Conservation (phyloP, 1,284 basidiomycete genomes). For the Ceratobasidium sp. region DNA sequence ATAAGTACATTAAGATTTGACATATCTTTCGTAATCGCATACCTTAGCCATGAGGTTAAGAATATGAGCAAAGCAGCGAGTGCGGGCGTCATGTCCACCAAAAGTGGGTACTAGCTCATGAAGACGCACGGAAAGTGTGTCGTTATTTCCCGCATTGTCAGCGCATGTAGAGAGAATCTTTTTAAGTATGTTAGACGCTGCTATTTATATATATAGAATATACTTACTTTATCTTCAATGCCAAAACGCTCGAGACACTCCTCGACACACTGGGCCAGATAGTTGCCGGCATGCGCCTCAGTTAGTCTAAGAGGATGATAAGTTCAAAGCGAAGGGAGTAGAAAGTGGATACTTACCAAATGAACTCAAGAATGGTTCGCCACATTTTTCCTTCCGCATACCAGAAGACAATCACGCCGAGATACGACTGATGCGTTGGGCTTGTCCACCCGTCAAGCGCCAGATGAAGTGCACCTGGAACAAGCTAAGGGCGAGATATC, state of each 20-base stretch:
- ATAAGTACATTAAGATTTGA: neutral
- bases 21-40: neutral
- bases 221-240: constrained; percentile 22
- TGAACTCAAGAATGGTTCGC: constrained; percentile 5
- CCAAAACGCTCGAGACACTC: constrained; percentile 19
- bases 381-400: neutral
- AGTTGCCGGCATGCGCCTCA: constrained; percentile 19
- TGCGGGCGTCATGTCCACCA: neutral
- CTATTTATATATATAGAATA: neutral
- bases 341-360: neutral
- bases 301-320: constrained; percentile 10
- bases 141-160: constrained; percentile 33
- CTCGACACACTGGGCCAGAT: constrained; percentile 3
- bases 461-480: constrained; percentile 27
- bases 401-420: constrained; percentile 19
- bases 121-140: constrained; percentile 1
- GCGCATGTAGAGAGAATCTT: neutral
- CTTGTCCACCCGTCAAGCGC: constrained; percentile 29
- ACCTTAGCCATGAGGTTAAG: constrained; percentile 38
- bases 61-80: constrained; percentile 29
- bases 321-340: neutral
- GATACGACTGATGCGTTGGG: constrained; percentile 21
- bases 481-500: neutral
- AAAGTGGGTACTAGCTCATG: constrained; percentile 7
- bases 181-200: neutral